Evolutionary conservation across 2,329 filamentous ascomycete species (phyloP), one percentile per base, ranked within the genome.

Genomic region (Amylocarpus encephaloides): DNA sequence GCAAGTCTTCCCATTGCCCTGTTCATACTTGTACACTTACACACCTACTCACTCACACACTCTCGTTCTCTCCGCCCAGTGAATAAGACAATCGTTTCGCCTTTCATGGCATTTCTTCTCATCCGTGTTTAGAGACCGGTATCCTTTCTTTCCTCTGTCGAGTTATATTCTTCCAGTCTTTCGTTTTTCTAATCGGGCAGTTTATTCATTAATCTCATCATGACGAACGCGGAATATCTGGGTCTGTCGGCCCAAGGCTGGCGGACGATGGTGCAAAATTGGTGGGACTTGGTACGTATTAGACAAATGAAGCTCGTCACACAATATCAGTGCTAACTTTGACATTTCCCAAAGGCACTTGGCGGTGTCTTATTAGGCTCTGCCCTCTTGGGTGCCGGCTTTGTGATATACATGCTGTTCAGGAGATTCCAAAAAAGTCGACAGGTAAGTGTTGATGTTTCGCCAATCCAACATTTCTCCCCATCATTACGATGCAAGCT

Each of bases 261-360:
- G 43, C 32, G 35, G 18, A 16, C 19, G 18, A 46, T 46, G 43
- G 26, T 46, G 30, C 16, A 46, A 13, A 26, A 46, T 35, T 46
- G 43, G 43, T 46, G 43, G 43, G 43, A 46, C 22, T 46, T 46
- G 43, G 43, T 46, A 36, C 29, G 43, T 46, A n/a, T 9, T 19
- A 46, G 35, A 43, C 22, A 16, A 15, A 18, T 46, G 34, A 16
- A 16, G 13, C 10, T 40, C 16, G 15, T 36, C 16, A 26, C 22
- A 26, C 4, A 36, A 10, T 30, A 11, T 19, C 22, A 38, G 29
- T 15, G 32, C 35, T 15, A 38, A 18, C 19, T 38, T 4, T 26
- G 34, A 9, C 7, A 22, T 26, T 12, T 26, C 26, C 13, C 10
- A 15, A 10, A 46, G 43, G 12, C 35, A n/a, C 34, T 46, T 13